phyloP scores from a whole-genome alignment of 129 eudicot genomes.

The sunflower (Helianthus annuus) region DNA sequence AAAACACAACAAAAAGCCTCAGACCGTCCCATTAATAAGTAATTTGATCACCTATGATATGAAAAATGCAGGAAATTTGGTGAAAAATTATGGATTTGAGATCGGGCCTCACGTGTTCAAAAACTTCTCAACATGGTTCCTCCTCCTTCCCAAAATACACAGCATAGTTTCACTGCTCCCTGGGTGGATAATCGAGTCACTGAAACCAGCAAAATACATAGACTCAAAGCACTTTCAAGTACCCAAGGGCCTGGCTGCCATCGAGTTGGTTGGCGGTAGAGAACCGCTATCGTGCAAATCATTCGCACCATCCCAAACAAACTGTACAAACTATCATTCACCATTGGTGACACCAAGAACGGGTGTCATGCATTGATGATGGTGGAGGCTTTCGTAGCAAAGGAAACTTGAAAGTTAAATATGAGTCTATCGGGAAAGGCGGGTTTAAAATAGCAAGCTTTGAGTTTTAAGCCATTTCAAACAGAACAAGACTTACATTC shows the following conservation, averaged over 20 bases:
- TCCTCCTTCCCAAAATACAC: constrained; percentile 51
- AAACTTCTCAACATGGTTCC: constrained; percentile 70
- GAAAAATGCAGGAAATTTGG: constrained; percentile 51
- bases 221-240: constrained; percentile 73
- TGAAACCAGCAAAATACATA: constrained; percentile 64
- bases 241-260: constrained; percentile 56
- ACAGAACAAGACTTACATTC: constrained; percentile 60
- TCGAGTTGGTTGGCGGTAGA: constrained; percentile 73
- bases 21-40: too few species aligned
- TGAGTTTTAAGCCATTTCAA: constrained; percentile 46
- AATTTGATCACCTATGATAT: not conserved
- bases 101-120: constrained; percentile 70
- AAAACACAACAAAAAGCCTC: not conserved
- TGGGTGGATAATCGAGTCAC: constrained; percentile 68
- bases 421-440: constrained; percentile 49
- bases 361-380: constrained; percentile 66
- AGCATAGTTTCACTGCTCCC: constrained; percentile 59
- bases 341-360: constrained; percentile 66
- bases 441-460: constrained; percentile 40
- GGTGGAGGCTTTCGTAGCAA: constrained; percentile 64
- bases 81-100: constrained; percentile 79
- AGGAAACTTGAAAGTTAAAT: constrained; percentile 41
- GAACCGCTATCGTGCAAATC: constrained; percentile 66
- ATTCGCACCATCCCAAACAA: constrained; percentile 48
- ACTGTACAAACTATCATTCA: constrained; percentile 51